Conservation (phyloP, 129 eudicot species). For the Escallonia herrerae region DNA sequence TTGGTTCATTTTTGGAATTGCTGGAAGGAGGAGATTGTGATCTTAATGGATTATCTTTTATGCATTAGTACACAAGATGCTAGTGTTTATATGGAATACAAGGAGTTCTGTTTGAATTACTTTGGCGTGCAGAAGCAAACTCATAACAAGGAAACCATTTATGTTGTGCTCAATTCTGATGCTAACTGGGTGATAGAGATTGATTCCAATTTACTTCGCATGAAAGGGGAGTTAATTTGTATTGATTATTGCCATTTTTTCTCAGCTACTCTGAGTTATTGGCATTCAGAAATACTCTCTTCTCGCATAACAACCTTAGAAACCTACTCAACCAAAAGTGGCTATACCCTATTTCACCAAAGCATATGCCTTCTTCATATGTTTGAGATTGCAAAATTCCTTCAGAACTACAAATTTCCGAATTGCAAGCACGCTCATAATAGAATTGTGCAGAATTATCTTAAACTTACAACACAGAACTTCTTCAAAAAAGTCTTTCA, state of each 20-base stretch:
- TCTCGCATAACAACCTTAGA: constrained; percentile 38
- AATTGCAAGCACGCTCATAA: background rate
- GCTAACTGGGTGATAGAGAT: constrained; percentile 53
- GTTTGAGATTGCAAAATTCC: constrained; percentile 29
- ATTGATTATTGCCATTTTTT: constrained; percentile 19
- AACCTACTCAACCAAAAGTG: constrained; percentile 3
- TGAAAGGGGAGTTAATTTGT: constrained; percentile 15
- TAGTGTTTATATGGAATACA: constrained; percentile 8
- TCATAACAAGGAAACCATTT: constrained; percentile 6
- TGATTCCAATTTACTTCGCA: constrained; percentile 6
- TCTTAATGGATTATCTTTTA: constrained; percentile 29
- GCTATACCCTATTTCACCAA: constrained; percentile 24
- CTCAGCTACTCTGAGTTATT: constrained; percentile 26
- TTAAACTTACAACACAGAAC: background rate
- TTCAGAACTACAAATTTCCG: constrained; percentile 14
- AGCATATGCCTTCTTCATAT: constrained; percentile 18
- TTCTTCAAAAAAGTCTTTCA: constrained; percentile 33
- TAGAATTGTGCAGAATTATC: background rate
- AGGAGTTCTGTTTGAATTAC: constrained; percentile 34
- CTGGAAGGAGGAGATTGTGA: constrained; percentile 31
- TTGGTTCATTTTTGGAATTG: constrained; percentile 45
- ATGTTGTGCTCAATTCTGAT: constrained; percentile 26
- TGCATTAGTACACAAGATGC: constrained; percentile 21
- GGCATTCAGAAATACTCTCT: constrained; percentile 34
- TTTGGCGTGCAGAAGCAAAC: constrained; percentile 48